Conservation (phyloP, 768 basidiomycete genomes). For the Auriculariales sp. region DNA sequence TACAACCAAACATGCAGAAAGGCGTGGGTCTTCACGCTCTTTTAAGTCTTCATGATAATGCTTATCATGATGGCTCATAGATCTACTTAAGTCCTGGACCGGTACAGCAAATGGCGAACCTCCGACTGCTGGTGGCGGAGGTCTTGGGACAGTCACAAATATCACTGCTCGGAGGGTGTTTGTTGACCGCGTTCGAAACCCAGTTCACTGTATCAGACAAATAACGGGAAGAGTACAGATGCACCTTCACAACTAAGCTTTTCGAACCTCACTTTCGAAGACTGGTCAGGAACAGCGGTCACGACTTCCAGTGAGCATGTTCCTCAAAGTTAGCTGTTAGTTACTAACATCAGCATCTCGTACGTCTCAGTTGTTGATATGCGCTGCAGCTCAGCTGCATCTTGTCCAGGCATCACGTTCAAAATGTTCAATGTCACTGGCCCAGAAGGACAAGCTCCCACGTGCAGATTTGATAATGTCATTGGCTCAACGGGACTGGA, state of each 20-base stretch:
- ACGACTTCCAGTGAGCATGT: conserved; percentile 22
- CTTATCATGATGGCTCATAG: conserved; percentile 15
- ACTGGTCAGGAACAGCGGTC: conserved; percentile 32
- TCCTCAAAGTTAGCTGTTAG: neutral
- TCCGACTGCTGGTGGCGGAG: conserved; percentile 43
- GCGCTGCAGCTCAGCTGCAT: conserved; percentile 32
- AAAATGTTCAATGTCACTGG: conserved; percentile 23
- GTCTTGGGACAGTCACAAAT: conserved; percentile 29
- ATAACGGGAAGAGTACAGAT: conserved; percentile 36
- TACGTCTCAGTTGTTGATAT: conserved; percentile 29
- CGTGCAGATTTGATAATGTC: conserved; percentile 34
- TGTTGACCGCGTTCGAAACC: conserved; percentile 31
- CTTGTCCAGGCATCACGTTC: conserved; percentile 32
- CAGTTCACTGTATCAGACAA: conserved; percentile 39
- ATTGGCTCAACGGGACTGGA: too few relatives aligned
- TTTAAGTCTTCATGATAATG: neutral
- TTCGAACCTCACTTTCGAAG: conserved; percentile 28
- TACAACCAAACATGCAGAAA: conserved; percentile 42
- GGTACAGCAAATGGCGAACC: conserved; percentile 35
- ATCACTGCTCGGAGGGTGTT: conserved; percentile 27
- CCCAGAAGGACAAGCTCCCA: conserved; percentile 21
- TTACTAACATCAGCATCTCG: neutral
- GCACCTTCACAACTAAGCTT: conserved; percentile 33
- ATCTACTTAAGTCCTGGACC: conserved; percentile 46
- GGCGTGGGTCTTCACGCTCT: conserved; percentile 26